A percentile compares a stretch with the other conserved stretches of the same genome.
phyloP scores from a whole-genome alignment of 495 filamentous ascomycete species.

The Chaetomidium leptoderma region DNA sequence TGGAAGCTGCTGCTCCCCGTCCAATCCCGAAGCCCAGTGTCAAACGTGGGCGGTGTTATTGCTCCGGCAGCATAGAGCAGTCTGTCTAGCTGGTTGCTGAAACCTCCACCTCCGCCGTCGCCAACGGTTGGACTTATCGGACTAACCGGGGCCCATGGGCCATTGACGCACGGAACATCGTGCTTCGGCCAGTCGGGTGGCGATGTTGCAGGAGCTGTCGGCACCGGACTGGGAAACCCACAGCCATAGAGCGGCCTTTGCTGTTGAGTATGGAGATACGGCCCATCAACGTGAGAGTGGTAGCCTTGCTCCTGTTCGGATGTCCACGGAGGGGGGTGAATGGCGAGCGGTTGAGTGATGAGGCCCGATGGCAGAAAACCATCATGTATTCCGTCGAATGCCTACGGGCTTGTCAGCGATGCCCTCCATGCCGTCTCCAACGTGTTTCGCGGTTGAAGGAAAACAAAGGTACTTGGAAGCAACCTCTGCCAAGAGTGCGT shows the following conservation, averaged over 20 bases:
- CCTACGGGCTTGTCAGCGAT: neutral
- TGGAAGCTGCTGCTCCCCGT: too few relatives aligned
- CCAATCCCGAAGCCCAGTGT: neutral
- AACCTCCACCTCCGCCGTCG: neutral
- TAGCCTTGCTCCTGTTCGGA: neutral
- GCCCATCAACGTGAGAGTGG: neutral
- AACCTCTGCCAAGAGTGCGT: neutral
- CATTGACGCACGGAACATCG: neutral
- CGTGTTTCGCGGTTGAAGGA: too few relatives aligned
- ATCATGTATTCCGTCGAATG: neutral
- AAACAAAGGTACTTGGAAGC: too few relatives aligned
- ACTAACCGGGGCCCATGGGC: neutral
- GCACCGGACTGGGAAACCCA: slow-evolving; percentile 10
- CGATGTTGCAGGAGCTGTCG: slow-evolving; percentile 1
- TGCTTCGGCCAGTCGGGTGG: neutral
- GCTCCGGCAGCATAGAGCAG: neutral
- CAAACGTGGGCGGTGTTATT: neutral
- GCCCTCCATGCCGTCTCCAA: neutral
- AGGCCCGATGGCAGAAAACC: neutral
- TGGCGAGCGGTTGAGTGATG: neutral
- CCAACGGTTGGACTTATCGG: slow-evolving; percentile 2
- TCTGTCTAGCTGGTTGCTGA: neutral
- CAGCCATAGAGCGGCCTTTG: neutral
- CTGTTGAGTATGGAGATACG: neutral
- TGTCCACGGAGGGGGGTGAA: neutral